Percentiles rank a stretch among this genome's conserved stretches.
These are phyloP conservation scores for Suillus ampliporus DNA, from an alignment of 768 basidiomycete species.

Conservation along the genomic window DNA sequence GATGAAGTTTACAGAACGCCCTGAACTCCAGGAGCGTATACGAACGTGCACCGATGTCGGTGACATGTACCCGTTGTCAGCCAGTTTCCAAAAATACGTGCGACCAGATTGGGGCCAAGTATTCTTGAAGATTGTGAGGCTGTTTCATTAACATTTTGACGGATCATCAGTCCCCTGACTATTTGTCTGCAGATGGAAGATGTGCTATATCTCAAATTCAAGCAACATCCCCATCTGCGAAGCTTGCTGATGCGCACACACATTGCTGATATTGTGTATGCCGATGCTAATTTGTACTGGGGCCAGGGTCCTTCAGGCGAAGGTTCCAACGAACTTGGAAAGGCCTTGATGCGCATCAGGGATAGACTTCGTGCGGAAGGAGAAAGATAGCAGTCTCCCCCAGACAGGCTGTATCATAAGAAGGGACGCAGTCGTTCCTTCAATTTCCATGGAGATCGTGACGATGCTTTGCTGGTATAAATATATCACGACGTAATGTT, in stretches of 20 bases:
- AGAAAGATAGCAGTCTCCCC: slow-evolving; percentile 14
- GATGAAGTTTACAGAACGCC: slow-evolving; percentile 63
- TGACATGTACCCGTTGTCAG: slow-evolving; percentile 45
- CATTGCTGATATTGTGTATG: slow-evolving; percentile 54
- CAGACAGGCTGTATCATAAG: not conserved
- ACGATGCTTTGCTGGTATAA: not conserved
- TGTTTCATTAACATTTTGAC: slow-evolving; percentile 1
- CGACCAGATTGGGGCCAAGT: slow-evolving; percentile 61
- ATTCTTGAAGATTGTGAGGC: slow-evolving; percentile 52
- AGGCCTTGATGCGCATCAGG: slow-evolving; percentile 60
- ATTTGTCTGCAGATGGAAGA: slow-evolving; percentile 61
- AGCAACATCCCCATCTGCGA: slow-evolving; percentile 68
- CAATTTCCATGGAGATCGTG: not conserved
- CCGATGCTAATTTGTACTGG: slow-evolving; percentile 70
- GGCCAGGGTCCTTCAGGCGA: slow-evolving; percentile 57
- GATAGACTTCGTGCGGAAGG: slow-evolving; percentile 46
- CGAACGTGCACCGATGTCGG: slow-evolving; percentile 46
- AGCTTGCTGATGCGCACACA: slow-evolving; percentile 59
- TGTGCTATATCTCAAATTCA: slow-evolving; percentile 70
- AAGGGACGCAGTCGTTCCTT: not conserved
- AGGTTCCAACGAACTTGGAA: slow-evolving; percentile 70
- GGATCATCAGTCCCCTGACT: slow-evolving; percentile 2
- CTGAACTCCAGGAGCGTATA: slow-evolving; percentile 62
- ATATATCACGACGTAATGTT: slow-evolving; percentile 4
- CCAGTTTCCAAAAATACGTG: slow-evolving; percentile 42